These are phyloP conservation scores for Neonectria hederae DNA, from an alignment of 2,329 filamentous ascomycete species.

Conservation along the genomic window DNA sequence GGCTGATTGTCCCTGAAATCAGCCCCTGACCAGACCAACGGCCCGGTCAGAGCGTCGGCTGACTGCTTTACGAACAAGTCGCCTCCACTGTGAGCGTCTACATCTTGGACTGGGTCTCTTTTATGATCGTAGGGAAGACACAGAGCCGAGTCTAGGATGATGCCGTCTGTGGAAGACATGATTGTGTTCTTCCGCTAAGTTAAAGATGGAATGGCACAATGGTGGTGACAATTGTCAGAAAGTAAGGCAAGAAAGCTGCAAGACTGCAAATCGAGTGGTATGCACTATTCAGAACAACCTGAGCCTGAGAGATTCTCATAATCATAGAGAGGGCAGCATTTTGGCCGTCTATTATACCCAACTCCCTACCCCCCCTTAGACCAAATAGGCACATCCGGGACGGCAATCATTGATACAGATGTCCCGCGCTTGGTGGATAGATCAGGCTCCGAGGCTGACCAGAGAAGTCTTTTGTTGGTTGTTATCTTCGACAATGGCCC, in stretches of 20 bases:
- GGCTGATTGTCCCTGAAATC: constrained; percentile 28
- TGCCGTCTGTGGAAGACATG: not conserved
- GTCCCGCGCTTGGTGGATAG: not conserved
- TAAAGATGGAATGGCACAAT: not conserved
- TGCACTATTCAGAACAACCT: not conserved
- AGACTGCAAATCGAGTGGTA: not conserved
- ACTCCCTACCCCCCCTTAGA: not conserved
- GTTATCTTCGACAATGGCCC: not conserved
- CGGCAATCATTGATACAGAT: not conserved
- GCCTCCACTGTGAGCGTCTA: not conserved
- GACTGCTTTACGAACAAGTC: not conserved
- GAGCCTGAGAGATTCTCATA: not conserved
- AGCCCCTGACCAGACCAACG: constrained; percentile 39
- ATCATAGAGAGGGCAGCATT: not conserved
- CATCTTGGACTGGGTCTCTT: not conserved
- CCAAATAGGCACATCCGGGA: not conserved
- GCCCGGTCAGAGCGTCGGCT: constrained; percentile 28
- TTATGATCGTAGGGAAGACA: not conserved
- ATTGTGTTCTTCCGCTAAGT: not conserved
- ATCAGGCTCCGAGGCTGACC: not conserved
- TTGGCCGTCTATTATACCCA: not conserved
- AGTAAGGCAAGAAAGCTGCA: not conserved
- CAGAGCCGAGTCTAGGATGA: not conserved
- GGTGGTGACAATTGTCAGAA: not conserved
- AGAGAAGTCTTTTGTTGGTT: not conserved